Evolutionary conservation across 2,329 filamentous ascomycete genomes (phyloP).

Genomic region (Colletotrichum coccodes): DNA sequence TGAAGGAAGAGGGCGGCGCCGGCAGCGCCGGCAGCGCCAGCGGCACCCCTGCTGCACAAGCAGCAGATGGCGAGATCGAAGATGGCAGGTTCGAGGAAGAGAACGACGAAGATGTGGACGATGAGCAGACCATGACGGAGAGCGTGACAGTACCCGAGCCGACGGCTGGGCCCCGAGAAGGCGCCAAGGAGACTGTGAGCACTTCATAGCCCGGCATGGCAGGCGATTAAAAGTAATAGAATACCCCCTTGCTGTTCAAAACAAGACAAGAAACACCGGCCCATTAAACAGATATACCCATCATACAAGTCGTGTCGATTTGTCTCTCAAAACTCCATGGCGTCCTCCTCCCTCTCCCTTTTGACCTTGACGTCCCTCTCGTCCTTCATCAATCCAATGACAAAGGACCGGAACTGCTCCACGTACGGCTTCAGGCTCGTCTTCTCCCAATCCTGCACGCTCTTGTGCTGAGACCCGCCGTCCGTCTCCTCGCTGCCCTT

Average conservation of each 20-base stretch:
- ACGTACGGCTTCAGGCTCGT: constrained; percentile 94
- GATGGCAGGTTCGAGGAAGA: constrained; percentile 39
- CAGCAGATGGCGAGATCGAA: constrained; percentile 37
- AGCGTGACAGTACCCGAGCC: neutral
- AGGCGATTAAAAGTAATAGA: constrained; percentile 22
- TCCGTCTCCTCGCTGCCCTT: constrained; percentile 57
- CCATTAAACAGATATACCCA: constrained; percentile 9
- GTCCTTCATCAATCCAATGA: constrained; percentile 82
- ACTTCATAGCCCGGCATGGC: constrained; percentile 23
- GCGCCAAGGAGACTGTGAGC: neutral
- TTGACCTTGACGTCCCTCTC: constrained; percentile 67
- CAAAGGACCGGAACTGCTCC: constrained; percentile 87
- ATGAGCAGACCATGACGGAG: constrained; percentile 36
- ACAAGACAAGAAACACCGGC: constrained; percentile 10
- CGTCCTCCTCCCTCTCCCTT: constrained; percentile 63
- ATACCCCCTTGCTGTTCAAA: constrained; percentile 23
- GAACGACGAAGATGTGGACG: constrained; percentile 41
- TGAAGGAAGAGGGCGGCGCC: constrained; percentile 54
- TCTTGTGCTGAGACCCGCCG: constrained; percentile 44
- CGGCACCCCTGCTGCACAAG: constrained; percentile 40
- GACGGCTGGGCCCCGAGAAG: constrained; percentile 12
- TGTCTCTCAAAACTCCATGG: constrained; percentile 61
- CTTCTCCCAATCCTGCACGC: constrained; percentile 91
- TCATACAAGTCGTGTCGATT: constrained; percentile 30
- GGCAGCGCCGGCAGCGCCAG: neutral